Base-by-base conservation (phyloP, 2,329 filamentous ascomycete genomes). In the Colletotrichum abscissum region DNA sequence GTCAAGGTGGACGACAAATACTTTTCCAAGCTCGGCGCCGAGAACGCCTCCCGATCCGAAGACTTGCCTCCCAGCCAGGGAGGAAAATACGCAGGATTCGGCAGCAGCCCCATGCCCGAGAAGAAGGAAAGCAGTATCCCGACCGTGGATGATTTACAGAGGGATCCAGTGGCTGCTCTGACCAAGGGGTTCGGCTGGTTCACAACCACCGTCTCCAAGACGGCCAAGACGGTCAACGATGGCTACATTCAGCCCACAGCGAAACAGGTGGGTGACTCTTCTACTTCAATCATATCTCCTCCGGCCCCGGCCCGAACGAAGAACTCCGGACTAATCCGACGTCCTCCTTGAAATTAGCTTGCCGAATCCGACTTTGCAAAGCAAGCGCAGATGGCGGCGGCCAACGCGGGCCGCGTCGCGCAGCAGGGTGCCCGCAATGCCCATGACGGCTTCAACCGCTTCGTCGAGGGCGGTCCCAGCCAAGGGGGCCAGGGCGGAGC, bases 171-270 rank as follows among this genome's bases (percentile, higher is more conserved):
- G 75, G 95, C 91, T 1, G 95, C 96, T 19, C 83, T 99, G 77
- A 95, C 92, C 33, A 98, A 97, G 84, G 94, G 96, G 0, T 97
- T 98, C 79, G 96, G 96, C 9, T 98, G 97, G 95, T 95, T 98
- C 79, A 90, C 95, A 22, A 93, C 91, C 42, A 95, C 94, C 14
- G 95, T 98, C 55, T 92, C 92, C 30, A 98, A 97, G 87, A 94
- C 94, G 76, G 97, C 95, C 49, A 97, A 97, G 87, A 94, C 91
- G 19, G 93, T 98, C 28, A 97, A 98, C 81, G 93, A 97, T 77
- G 91, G 93, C 42, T 98, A 95, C 84, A 94, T 99, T 67, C 95
- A 97, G 84, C 97, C 97, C 11, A 97, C 95, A 33, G 95, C 97
- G 74, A 93, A 94, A 80, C 94, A 95, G 90, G 93, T 95, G 87